phyloP scores from a whole-genome alignment of 2,329 filamentous ascomycete species.

The Ophiocordyceps camponoti-leonardi region DNA sequence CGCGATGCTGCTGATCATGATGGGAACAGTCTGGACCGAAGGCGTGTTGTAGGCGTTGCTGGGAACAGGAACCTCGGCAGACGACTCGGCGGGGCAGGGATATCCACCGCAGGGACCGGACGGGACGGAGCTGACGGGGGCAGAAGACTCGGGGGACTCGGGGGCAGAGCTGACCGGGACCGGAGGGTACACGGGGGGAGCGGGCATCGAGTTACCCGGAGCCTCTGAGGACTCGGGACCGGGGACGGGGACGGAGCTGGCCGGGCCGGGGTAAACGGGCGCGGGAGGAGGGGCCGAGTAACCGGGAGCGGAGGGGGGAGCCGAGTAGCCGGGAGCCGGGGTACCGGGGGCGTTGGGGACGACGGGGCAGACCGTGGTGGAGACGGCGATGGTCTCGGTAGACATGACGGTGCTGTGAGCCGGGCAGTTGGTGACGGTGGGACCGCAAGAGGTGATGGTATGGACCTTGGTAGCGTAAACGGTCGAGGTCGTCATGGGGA shows the following conservation, averaged over 20 bases:
- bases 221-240: neutral
- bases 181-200: neutral
- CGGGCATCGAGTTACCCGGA: too few relatives aligned
- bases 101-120: too few relatives aligned
- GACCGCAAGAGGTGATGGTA: constrained; percentile 44
- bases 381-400: constrained; percentile 19
- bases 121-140: neutral
- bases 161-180: neutral
- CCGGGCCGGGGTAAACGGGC: neutral
- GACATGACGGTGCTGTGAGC: constrained; percentile 17
- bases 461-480: constrained; percentile 40
- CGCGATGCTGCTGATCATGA: neutral
- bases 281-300: neutral
- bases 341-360: neutral
- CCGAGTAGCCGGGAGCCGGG: neutral
- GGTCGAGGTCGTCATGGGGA: constrained; percentile 30
- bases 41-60: neutral
- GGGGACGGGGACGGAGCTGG: neutral
- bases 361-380: constrained; percentile 22
- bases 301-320: neutral
- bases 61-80: neutral
- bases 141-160: neutral
- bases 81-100: neutral
- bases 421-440: constrained; percentile 46
- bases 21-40: neutral